phyloP scores from a whole-genome alignment of 495 filamentous ascomycete genomes.

The Stereocaulon alpinum region DNA sequence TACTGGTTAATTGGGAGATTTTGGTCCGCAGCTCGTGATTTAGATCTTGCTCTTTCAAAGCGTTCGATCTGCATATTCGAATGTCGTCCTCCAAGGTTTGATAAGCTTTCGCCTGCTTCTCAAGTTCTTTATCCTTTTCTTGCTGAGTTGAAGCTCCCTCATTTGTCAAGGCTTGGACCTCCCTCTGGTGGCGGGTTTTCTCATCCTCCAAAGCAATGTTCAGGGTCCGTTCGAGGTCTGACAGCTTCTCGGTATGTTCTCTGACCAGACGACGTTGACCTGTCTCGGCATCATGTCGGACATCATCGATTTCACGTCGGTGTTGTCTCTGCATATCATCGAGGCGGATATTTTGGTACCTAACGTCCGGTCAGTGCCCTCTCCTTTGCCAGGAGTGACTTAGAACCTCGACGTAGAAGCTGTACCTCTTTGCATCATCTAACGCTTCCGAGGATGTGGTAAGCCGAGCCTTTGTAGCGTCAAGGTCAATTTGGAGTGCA shows the following conservation, averaged over 20 bases:
- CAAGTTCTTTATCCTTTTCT: conserved; percentile 49
- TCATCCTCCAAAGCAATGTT: conserved; percentile 58
- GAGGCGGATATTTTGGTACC: conserved; percentile 44
- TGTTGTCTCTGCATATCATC: conserved; percentile 46
- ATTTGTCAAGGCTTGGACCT: conserved; percentile 54
- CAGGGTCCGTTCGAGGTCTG: conserved; percentile 37
- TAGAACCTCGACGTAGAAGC: not conserved
- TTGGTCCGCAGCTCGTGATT: conserved; percentile 48
- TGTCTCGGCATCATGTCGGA: conserved; percentile 32
- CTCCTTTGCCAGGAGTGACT: conserved; percentile 33
- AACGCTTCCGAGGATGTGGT: conserved; percentile 34
- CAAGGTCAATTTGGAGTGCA: conserved; percentile 47
- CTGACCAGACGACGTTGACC: conserved; percentile 31
- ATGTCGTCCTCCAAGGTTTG: conserved; percentile 48
- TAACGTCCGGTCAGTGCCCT: conserved; percentile 30
- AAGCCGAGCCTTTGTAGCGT: conserved; percentile 42
- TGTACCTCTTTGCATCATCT: conserved; percentile 31
- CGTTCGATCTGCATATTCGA: conserved; percentile 34
- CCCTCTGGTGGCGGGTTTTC: conserved; percentile 43
- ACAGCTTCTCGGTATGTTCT: conserved; percentile 41
- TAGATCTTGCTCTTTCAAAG: conserved; percentile 41
- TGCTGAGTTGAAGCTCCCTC: conserved; percentile 53
- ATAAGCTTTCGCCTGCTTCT: conserved; percentile 51
- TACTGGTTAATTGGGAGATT: conserved; percentile 51
- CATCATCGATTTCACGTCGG: conserved; percentile 37